Base-by-base conservation (phyloP, 139 green algal species). In the Chlorella sorokiniana region DNA sequence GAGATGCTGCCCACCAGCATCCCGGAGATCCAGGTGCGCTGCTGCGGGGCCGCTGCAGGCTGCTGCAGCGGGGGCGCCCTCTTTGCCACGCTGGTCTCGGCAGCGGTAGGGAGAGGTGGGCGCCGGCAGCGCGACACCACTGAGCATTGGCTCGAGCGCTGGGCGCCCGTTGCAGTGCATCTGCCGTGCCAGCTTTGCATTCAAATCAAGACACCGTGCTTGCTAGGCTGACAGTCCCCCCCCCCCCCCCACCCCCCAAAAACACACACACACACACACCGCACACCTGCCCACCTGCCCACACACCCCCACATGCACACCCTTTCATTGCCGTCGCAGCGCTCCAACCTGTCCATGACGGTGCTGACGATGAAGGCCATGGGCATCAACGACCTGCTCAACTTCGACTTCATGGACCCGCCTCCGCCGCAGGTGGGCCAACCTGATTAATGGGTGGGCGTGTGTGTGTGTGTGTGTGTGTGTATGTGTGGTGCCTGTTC, bases 401-500 rank as follows among this genome's bases (percentile, higher is more conserved):
- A 88, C 63, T 99, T 99, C 86, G 96, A 99, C 91, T 99, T 99
- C 91, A 99, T 99, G 96, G 96, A 99, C 89, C 95, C 96, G 0
- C 96, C 96, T 18, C 94, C 96, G 23, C 79, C 81, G 9, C 69
- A 83, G 78, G 78, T 83, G 51, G 4, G 76, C 25, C 11, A 51
- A 33, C 33, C 18, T 73, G 29, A 11, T 20, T 72, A 10, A 44
- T 29, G n/a, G 65, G 65, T 1, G 0, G 29, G 25, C 16, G 35
- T 16, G 65, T 23, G 33, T 1, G 25, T 68, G 23, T 68, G 23
- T 68, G 23, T 35, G 61, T 68, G 61, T n/a, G 14, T 10, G 23
- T 42, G 64, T 16, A 25, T 20, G 64, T 11, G 35, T 71, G 56
- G 22, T 65, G 18, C 18, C 18, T 22, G 6, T 65, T n/a, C n/a